Evolutionary conservation across 345 rosid genomes (phyloP), one percentile per base, ranked within the genome.

Genomic region (Populus simonii): DNA sequence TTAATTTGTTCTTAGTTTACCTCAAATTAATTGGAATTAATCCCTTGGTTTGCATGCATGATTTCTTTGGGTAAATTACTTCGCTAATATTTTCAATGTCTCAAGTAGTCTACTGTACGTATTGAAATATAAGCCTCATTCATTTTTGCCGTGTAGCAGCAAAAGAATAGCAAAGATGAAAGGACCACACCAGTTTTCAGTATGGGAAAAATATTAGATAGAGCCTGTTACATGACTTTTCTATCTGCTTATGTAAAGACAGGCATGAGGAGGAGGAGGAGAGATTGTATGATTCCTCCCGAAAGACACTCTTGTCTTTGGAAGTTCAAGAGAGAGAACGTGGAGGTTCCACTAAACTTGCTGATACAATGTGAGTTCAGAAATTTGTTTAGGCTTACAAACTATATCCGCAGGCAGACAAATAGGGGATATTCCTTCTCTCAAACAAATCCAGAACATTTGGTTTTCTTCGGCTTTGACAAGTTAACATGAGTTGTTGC

Each of bases 291-390:
- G 13, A 43, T 43, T 43, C 13, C 47, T 8, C 47, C 47, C 12
- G 7, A 43, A 43, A 43, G 11, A 43, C 15, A 43, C 39, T 7
- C 7, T 38, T 38, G 39, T 38, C 39, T 7, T 0, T 38, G 39
- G 39, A 7, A 38, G 39, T 38, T 38, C 39, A 38, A 38, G 95
- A 92, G 84, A 82, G 94, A 62, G 94, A 89, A 8, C 86, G 89
- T 0, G 92, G 97, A 3, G 91, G 92, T 74, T 86, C 95, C 0
- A 76, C 88, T 25, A 94, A 93, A 80, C 76, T 91, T 57, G 82
- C 85, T 11, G 95, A 94, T 65, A 93, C 94, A 80, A 85, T 93
- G 94, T 92, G 85, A 86, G 93, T 76, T 59, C 4, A 39, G 1
- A 29, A 72, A 36, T 62, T 25, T 59, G 15, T 55, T 38, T 20